phyloP scores from a whole-genome alignment of 176 grass and related monocot genomes.

The Zea mays region DNA sequence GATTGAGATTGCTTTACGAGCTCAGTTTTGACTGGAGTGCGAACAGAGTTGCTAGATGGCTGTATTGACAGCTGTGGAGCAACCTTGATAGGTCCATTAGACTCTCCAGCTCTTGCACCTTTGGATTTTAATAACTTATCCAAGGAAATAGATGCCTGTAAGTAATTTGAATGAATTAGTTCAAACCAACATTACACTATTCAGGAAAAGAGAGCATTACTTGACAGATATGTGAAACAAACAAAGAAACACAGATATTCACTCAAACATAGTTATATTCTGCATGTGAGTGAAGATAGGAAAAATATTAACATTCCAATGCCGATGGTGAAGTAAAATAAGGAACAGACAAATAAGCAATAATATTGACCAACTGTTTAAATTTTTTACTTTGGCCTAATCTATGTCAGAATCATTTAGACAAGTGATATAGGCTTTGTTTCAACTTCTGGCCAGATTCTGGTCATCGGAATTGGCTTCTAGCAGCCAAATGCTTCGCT shows the following conservation, averaged over 20 bases:
- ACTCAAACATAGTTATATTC: background rate
- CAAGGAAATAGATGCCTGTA: slow-evolving; percentile 46
- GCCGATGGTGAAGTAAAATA: background rate
- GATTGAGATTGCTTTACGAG: slow-evolving; percentile 52
- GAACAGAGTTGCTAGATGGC: slow-evolving; percentile 41
- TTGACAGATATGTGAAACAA: slow-evolving; percentile 28
- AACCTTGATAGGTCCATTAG: slow-evolving; percentile 50
- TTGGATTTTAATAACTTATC: slow-evolving; percentile 62
- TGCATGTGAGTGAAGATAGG: background rate
- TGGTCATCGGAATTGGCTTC: no score
- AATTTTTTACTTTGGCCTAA: background rate
- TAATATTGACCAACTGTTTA: background rate
- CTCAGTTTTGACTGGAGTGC: slow-evolving; percentile 56
- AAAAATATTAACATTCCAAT: background rate
- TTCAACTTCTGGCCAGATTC: no score
- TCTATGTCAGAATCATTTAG: background rate
- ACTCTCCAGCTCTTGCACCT: slow-evolving; percentile 56
- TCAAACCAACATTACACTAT: slow-evolving; percentile 13
- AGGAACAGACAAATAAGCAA: background rate
- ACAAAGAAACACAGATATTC: slow-evolving; percentile 29
- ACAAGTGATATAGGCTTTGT: background rate
- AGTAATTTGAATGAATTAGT: slow-evolving; percentile 27
- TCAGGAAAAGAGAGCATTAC: slow-evolving; percentile 29
- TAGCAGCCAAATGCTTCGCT: no score
- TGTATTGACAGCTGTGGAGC: slow-evolving; percentile 45